These are phyloP conservation scores for Dioszegia crocea DNA, from an alignment of 768 basidiomycete genomes.

Conservation along the genomic window DNA sequence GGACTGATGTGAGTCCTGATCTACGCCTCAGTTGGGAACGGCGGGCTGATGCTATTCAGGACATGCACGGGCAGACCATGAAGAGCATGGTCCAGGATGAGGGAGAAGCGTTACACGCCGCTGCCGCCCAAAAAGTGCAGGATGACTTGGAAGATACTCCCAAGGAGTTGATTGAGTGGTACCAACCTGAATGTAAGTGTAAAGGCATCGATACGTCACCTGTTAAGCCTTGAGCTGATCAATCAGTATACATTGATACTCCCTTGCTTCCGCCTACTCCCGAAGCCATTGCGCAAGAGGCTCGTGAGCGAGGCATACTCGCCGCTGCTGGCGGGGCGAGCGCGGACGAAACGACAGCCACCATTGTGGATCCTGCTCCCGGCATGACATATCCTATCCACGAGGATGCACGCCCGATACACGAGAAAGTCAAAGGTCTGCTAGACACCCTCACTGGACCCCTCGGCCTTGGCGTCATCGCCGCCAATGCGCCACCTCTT, in stretches of 20 bases:
- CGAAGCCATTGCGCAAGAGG: conserved; percentile 24
- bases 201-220: conserved; percentile 1
- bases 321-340: conserved; percentile 7
- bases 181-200: conserved; percentile 26
- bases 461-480: no score
- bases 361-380: not conserved
- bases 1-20: no score
- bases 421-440: no score
- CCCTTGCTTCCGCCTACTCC: conserved; percentile 10
- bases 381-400: not conserved
- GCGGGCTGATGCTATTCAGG: no score
- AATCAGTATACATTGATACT: conserved; percentile 15
- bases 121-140: not conserved
- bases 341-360: not conserved
- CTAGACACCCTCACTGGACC: no score
- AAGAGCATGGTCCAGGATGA: conserved; percentile 14
- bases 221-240: not conserved
- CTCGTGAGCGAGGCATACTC: conserved; percentile 33
- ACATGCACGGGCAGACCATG: no score
- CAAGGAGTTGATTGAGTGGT: conserved; percentile 27
- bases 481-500: not conserved
- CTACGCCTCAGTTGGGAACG: no score
- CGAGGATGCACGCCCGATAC: not conserved
- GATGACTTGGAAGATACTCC: conserved; percentile 2
- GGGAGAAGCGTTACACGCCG: conserved; percentile 4